Base-by-base conservation (phyloP, 768 basidiomycete species). In the Artomyces pyxidatus region DNA sequence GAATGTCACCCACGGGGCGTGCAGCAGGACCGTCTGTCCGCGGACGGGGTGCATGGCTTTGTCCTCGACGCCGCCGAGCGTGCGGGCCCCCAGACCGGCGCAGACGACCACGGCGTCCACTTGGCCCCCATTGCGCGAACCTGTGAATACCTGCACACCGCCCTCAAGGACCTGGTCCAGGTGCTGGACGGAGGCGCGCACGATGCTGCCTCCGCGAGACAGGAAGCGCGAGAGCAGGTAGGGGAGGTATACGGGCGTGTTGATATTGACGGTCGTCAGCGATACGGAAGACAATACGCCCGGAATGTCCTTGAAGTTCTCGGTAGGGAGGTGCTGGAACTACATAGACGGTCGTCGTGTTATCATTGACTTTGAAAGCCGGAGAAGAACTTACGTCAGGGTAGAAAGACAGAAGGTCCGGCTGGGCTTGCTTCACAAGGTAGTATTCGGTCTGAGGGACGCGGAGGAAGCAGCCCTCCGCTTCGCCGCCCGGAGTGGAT, bases 261-360 rank as follows among this genome's bases (percentile, higher is more conserved):
- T 80, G 54, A 93, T 80, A 1, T 80, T 78, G 23, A 92, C 51
- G 0, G 86, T 86, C 4, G 66, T 75, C 67, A 89, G 88, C 0
- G 76, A 64, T 1, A 72, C 71, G 1, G 84, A 88, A 7, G 65
- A 68, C 27, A 64, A 57, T 9, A 74, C 72, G 3, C 63, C 65
- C 0, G 68, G 63, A 17, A 69, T 60, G 41, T 8, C 16, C 21
- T 19, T 35, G 2, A 83, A 67, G 3, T 75, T 65, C 3, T 71
- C 57, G 32, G 66, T 48, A 1, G 71, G 54, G 12, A 83, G 58
- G 16, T 60, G 57, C 53, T 63, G 75, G 52, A 71, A 65, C 53
- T 78, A 68, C n/a, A 23, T 50, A 45, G 12, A 14, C 9, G 19
- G 27, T 21, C 14, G 21, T 16, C 17, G 25, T 21, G n/a, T n/a